These are phyloP conservation scores for Aureoboletus auriporus DNA, from an alignment of 768 basidiomycete genomes.

Conservation along the genomic window DNA sequence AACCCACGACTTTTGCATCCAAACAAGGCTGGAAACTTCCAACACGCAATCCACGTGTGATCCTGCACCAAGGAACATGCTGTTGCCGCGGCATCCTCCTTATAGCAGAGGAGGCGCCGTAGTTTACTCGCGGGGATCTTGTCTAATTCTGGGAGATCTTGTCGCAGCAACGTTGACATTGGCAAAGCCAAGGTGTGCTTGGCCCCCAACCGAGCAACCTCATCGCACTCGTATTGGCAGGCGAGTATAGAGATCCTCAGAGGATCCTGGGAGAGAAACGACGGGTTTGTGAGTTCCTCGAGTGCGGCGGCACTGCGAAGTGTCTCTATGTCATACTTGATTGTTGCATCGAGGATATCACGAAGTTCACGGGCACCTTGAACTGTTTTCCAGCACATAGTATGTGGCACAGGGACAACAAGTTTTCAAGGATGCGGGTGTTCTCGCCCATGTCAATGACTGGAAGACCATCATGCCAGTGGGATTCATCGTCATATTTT, in stretches of 20 bases:
- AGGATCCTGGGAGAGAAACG: constrained; percentile 2
- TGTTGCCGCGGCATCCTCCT: background rate
- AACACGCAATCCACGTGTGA: constrained; percentile 5
- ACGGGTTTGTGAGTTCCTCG: background rate
- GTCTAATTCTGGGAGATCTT: constrained; percentile 11
- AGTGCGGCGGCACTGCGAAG: background rate
- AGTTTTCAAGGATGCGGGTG: background rate
- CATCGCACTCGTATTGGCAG: constrained; percentile 1
- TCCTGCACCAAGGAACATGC: constrained; percentile 2
- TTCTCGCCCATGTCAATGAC: constrained; percentile 15
- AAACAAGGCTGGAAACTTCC: background rate
- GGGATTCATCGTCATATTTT: background rate
- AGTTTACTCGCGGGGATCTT: constrained; percentile 5
- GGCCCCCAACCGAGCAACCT: constrained; percentile 8
- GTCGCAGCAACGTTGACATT: background rate
- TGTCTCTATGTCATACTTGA: constrained; percentile 16
- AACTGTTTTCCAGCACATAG: background rate
- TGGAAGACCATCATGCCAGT: background rate
- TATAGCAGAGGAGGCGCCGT: constrained; percentile 6
- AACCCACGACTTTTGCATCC: no score
- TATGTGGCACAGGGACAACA: constrained; percentile 11
- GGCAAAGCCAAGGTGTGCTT: constrained; percentile 7
- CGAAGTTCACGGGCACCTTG: constrained; percentile 3
- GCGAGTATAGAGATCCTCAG: constrained; percentile 9
- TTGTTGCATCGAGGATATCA: constrained; percentile 5